These are phyloP conservation scores for Diaporthe destruens DNA, from an alignment of 2,329 filamentous ascomycete genomes.

Conservation along the genomic window DNA sequence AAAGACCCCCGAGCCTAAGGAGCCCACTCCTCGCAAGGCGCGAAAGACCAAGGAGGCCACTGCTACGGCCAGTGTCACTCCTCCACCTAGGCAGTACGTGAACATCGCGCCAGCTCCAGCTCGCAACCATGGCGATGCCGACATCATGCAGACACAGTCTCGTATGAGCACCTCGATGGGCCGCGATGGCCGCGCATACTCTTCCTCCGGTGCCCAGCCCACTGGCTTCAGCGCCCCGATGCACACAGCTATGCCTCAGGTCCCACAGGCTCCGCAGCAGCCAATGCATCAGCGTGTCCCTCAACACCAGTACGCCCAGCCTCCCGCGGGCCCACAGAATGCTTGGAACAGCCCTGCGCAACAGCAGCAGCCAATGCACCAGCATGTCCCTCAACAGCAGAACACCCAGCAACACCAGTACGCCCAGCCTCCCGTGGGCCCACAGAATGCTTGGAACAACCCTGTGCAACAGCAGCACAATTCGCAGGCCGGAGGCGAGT, in stretches of 20 bases:
- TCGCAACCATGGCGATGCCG: neutral
- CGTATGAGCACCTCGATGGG: neutral
- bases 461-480: neutral
- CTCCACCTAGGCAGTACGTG: neutral
- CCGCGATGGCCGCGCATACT: no score
- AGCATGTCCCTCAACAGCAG: slow-evolving; percentile 3
- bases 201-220: neutral
- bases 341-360: neutral
- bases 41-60: slow-evolving; percentile 9
- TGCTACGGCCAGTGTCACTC: no score
- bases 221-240: neutral
- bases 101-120: slow-evolving; percentile 13
- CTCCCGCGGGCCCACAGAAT: neutral
- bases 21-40: neutral
- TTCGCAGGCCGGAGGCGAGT: neutral
- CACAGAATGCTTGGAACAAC: neutral
- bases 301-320: neutral
- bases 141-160: neutral
- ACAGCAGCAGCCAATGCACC: no score
- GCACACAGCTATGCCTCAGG: neutral
- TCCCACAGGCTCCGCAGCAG: neutral
- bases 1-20: neutral
- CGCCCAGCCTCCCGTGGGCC: neutral
- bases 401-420: neutral
- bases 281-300: neutral